These are phyloP conservation scores for Xeromyces bisporus DNA, from an alignment of 495 filamentous ascomycete species.

Conservation along the genomic window DNA sequence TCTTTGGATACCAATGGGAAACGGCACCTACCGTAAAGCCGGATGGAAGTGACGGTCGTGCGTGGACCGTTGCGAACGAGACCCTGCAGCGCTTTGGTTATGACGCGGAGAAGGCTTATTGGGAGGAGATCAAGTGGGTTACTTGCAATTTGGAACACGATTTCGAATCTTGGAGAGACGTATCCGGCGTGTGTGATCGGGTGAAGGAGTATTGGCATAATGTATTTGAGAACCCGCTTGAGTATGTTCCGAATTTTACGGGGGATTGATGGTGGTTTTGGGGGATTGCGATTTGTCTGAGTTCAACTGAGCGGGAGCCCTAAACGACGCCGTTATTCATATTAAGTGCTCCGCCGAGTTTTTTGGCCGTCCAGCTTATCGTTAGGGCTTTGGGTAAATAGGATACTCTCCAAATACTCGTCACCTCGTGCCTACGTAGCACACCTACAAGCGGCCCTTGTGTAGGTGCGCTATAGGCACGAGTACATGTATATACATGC, in stretches of 20 bases:
- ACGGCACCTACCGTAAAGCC: constrained; percentile 1
- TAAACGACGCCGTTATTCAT: too few species aligned
- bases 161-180: constrained; percentile 9
- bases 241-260: constrained; percentile 2
- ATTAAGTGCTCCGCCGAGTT: too few species aligned
- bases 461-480: too few species aligned
- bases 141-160: constrained; percentile 14
- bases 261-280: constrained; percentile 1
- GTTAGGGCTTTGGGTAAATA: too few species aligned
- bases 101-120: constrained; percentile 25
- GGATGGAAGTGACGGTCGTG: background rate
- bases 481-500: too few species aligned
- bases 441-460: too few species aligned
- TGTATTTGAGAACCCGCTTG: constrained; percentile 6
- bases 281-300: too few species aligned
- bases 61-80: constrained; percentile 9
- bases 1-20: constrained; percentile 6
- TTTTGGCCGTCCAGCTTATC: too few species aligned
- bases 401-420: too few species aligned
- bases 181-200: constrained; percentile 7
- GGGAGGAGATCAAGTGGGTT: constrained; percentile 17
- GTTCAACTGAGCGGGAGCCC: too few species aligned
- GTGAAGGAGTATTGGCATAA: constrained; percentile 6
- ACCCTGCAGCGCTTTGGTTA: constrained; percentile 14
- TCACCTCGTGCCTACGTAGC: too few species aligned